Conservation (phyloP, 768 basidiomycete genomes). For the Boletellus sp. region DNA sequence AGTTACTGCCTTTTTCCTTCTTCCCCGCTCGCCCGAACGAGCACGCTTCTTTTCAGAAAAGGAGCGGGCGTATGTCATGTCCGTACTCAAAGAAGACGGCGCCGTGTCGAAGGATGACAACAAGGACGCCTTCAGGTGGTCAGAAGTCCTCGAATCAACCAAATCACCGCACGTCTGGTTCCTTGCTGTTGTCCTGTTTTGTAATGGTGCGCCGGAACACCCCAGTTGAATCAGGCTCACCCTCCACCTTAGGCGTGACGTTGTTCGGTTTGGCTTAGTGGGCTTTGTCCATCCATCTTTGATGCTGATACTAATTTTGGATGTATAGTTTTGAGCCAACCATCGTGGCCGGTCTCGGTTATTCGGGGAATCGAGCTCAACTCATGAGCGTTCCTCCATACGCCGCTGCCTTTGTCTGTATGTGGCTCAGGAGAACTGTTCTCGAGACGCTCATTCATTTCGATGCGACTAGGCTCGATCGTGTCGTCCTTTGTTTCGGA, state of each 20-base stretch:
- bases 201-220: constrained; percentile 39
- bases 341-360: constrained; percentile 62
- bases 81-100: constrained; percentile 16
- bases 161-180: constrained; percentile 52
- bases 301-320: constrained; percentile 30
- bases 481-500: constrained; percentile 50
- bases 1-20: constrained; percentile 42
- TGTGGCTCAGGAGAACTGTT: constrained; percentile 14
- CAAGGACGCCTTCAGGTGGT: constrained; percentile 51
- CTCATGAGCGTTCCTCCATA: constrained; percentile 62
- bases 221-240: not conserved
- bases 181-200: constrained; percentile 48
- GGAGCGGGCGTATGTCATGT: constrained; percentile 45
- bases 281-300: constrained; percentile 19
- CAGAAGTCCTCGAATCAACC: constrained; percentile 47
- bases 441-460: not conserved
- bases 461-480: constrained; percentile 31
- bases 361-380: constrained; percentile 49
- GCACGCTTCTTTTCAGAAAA: constrained; percentile 43
- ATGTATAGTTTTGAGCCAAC: constrained; percentile 63
- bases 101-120: constrained; percentile 38
- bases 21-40: constrained; percentile 40
- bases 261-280: constrained; percentile 22
- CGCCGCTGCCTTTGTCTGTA: constrained; percentile 46
- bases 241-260: constrained; percentile 6